Base-by-base conservation (phyloP, 148 eudicot species). In the Vaccinium myrtillus region DNA sequence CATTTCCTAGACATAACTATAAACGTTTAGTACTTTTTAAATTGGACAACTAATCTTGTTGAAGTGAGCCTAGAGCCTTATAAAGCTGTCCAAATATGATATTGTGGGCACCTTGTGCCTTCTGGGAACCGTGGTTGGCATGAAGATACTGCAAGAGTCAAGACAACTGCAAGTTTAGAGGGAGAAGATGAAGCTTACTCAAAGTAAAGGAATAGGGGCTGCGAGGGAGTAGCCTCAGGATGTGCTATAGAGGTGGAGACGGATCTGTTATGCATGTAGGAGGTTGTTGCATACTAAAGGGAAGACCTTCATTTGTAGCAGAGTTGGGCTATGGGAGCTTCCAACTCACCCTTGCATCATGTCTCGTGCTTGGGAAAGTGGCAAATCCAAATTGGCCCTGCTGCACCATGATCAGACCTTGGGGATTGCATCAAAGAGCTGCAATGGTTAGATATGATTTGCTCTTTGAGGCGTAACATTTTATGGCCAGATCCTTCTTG, bases 161-260 rank as follows among this genome's bases (percentile, higher is more conserved):
- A 43, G 74, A 69, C 74, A 69, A 69, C 15, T 19, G 0, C 74
- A 27, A 69, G 19, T 15, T 1, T 14, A 69, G 74, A 27, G 30
- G 74, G 74, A 69, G 74, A 63, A 23, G 70, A 25, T 69, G 12
- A 27, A 69, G 39, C 7, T 16, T 69, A 36, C 39, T 69, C 16
- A 27, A 23, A 10, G 39, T 27, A 27, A 69, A 69, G 55, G 74
- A 69, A 4, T 16, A 27, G 74, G 27, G 74, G 39, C 16, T 67
- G 73, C 12, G 39, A 67, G 36, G 73, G 73, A 67, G 73, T 67
- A 63, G 70, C 70, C 13, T 63, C 39, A 67, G 73, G 73, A 63
- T 63, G 70, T n/a, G 70, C 70, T n/a, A 63, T 63, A 63, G 70
- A 63, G 70, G 30, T 63, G 11, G 30, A 23, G 70, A n/a, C 9